Evolutionary conservation across 2,329 filamentous ascomycete genomes (phyloP).

Genomic region (Ceratocystis variospora): DNA sequence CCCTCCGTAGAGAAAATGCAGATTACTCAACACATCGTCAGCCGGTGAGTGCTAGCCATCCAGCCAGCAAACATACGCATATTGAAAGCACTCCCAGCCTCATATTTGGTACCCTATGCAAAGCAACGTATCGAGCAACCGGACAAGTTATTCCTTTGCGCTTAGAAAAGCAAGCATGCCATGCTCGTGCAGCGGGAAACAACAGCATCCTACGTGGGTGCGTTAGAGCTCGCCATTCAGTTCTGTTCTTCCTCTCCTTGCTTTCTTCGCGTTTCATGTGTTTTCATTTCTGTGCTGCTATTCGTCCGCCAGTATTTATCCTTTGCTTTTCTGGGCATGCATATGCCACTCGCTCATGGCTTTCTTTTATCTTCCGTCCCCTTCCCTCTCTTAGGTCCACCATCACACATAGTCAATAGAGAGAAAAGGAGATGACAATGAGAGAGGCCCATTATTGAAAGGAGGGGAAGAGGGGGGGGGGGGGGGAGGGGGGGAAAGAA

Average conservation of each 20-base stretch:
- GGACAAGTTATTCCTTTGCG: not conserved
- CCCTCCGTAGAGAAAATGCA: no score
- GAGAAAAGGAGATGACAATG: no score
- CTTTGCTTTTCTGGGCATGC: not conserved
- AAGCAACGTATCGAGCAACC: not conserved
- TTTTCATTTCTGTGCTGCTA: no score
- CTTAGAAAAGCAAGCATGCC: not conserved
- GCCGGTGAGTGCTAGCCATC: not conserved
- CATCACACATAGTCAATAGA: not conserved
- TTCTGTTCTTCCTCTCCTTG: not conserved
- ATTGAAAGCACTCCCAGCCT: not conserved
- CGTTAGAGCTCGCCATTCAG: not conserved
- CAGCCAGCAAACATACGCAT: not conserved
- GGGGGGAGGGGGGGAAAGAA: no score
- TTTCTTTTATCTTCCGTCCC: not conserved
- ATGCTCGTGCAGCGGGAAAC: not conserved
- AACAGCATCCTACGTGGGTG: not conserved
- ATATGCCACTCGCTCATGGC: not conserved
- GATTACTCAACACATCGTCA: no score
- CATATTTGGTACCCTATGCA: not conserved
- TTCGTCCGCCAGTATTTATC: not conserved
- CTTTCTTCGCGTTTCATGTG: no score
- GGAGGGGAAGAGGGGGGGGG: no score
- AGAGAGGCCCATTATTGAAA: no score
- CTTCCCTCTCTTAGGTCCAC: not conserved